These are phyloP conservation scores for Phlegmacium glaucopus DNA, from an alignment of 768 basidiomycete species.

Conservation along the genomic window DNA sequence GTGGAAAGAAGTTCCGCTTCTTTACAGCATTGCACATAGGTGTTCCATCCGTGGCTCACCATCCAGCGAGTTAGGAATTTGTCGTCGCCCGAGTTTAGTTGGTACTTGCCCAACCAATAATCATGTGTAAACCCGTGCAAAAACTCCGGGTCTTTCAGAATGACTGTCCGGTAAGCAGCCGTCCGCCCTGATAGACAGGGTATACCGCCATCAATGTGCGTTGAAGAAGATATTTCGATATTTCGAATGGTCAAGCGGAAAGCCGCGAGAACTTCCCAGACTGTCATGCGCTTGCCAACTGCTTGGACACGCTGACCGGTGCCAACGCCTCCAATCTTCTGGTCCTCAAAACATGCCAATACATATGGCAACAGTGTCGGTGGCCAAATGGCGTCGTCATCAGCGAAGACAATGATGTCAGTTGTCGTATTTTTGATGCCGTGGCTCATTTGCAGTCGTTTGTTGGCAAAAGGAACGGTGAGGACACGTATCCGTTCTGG, in stretches of 20 bases:
- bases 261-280: slow-evolving; percentile 94
- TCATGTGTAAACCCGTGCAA: slow-evolving; percentile 92
- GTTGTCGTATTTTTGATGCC: slow-evolving; percentile 89
- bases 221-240: slow-evolving; percentile 86
- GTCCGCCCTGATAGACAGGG: slow-evolving; percentile 92
- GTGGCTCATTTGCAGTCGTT: slow-evolving; percentile 90
- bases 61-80: slow-evolving; percentile 96
- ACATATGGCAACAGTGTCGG: slow-evolving; percentile 85
- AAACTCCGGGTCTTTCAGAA: slow-evolving; percentile 93
- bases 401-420: slow-evolving; percentile 92
- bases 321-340: slow-evolving; percentile 89
- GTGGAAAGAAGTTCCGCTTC: slow-evolving; percentile 86
- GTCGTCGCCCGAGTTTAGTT: slow-evolving; percentile 91
- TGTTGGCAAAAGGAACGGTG: slow-evolving; percentile 91
- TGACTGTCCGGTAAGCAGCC: slow-evolving; percentile 90
- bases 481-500: slow-evolving; percentile 81
- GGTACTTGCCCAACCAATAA: slow-evolving; percentile 91
- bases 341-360: slow-evolving; percentile 92
- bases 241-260: slow-evolving; percentile 92
- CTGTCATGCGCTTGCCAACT: slow-evolving; percentile 74
- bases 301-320: slow-evolving; percentile 88
- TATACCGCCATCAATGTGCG: slow-evolving; percentile 90
- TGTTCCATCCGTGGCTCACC: slow-evolving; percentile 93
- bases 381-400: slow-evolving; percentile 96
- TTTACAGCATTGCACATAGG: slow-evolving; percentile 86